Evolutionary conservation across 2,329 filamentous ascomycete species (phyloP).

Genomic region (Ophiosphaerella herpotricha): DNA sequence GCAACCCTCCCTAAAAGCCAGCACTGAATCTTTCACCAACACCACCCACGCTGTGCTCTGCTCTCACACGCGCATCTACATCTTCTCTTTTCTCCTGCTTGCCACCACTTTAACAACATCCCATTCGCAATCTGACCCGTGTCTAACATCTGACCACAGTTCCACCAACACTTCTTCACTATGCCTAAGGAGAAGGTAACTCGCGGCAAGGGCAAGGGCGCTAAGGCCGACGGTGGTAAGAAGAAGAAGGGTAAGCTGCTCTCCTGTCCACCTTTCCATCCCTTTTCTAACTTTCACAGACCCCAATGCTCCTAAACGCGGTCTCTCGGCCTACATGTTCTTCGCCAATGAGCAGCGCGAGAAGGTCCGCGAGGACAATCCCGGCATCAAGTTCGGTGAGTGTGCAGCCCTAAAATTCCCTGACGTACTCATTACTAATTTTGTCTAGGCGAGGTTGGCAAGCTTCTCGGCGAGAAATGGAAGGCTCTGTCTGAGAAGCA

Average conservation of each 20-base stretch:
- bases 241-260: slow-evolving; percentile 70
- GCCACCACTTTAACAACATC: slow-evolving; percentile 1
- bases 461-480: slow-evolving; percentile 97
- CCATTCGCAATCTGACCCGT: slow-evolving; percentile 4
- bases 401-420: slow-evolving; percentile 8
- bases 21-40: slow-evolving; percentile 8
- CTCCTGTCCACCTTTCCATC: slow-evolving; percentile 12
- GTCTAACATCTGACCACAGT: slow-evolving; percentile 12
- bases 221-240: slow-evolving; percentile 61
- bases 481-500: slow-evolving; percentile 95
- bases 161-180: slow-evolving; percentile 35
- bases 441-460: slow-evolving; percentile 85
- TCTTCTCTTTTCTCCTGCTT: not conserved
- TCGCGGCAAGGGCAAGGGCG: slow-evolving; percentile 64
- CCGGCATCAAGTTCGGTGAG: slow-evolving; percentile 92
- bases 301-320: slow-evolving; percentile 98
- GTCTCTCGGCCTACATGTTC: slow-evolving; percentile 99
- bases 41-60: slow-evolving; percentile 4
- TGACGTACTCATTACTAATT: slow-evolving; percentile 19
- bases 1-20: slow-evolving; percentile 15
- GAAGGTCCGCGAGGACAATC: slow-evolving; percentile 97
- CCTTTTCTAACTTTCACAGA: slow-evolving; percentile 59
- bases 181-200: slow-evolving; percentile 73
- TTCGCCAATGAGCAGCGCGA: slow-evolving; percentile 99
- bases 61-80: not conserved